Base-by-base conservation (phyloP, 495 filamentous ascomycete genomes). In the Poronia punctata region DNA sequence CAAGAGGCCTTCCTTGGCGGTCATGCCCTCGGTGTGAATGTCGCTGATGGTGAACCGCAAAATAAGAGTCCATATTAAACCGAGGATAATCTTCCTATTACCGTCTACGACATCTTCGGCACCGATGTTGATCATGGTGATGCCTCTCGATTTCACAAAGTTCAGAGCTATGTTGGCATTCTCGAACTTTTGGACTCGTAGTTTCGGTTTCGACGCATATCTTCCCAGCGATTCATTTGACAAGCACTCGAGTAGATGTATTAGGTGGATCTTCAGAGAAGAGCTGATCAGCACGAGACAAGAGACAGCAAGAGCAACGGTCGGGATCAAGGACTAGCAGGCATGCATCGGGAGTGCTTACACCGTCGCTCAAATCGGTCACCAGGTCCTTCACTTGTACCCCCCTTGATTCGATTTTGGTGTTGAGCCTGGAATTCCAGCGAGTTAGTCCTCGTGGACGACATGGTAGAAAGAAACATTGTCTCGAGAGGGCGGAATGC, bases 71-170 rank as follows among this genome's bases (percentile, higher is more conserved):
- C 92, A 98, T 54, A 98, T 94, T 37, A 98, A 68, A 16, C 92
- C 92, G 17, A 98, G 68, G 45, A 98, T 95, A 47, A 98, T 94
- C 73, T 98, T 98, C 41, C 83, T 75, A 61, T 97, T 98, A 22
- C 93, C 93, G 59, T 98, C 93, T 16, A 98, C 92, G 19, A 98
- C 86, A 74, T 98, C 92, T 66, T 97, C 92, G 1, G 92, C 92
- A 33, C 92, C 92, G 50, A 97, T 97, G 53, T 98, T 98, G 43
- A 87, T 95, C 82, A 97, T 86, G 56, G 93, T 88, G 37, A 98
- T 97, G 17, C 86, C 80, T 50, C 87, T 73, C 18, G 81, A 79
- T 56, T 86, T 89, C 66, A 98, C 88, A 54, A 87, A 97, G 60
- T 96, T 82, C 47, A 98, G 77, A 25, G 86, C 84, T 49, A 86